A percentile compares a stretch with the other conserved stretches of the same genome.
phyloP scores from a whole-genome alignment of 306 rosid genomes.

The Pachyrhizus erosus region DNA sequence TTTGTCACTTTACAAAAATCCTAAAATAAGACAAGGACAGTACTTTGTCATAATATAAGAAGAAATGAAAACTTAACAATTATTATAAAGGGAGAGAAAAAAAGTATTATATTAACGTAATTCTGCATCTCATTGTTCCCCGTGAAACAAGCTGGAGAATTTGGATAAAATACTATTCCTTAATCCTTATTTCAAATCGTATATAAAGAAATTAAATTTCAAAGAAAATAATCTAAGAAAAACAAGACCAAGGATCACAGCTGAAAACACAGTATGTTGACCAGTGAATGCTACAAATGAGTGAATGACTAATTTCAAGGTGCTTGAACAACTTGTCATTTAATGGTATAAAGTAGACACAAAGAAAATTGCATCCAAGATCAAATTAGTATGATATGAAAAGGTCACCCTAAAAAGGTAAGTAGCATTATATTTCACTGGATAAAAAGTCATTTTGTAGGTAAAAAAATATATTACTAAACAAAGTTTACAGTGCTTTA shows the following conservation, averaged over 20 bases:
- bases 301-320: not conserved
- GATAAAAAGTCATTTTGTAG: not conserved
- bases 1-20: not conserved
- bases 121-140: no score
- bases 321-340: constrained; percentile 1
- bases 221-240: not conserved
- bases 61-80: no score
- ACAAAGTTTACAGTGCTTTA: not conserved
- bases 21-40: not conserved
- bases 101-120: no score
- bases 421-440: not conserved
- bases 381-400: no score
- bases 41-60: no score
- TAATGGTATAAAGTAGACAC: not conserved
- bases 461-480: not conserved
- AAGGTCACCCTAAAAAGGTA: not conserved
- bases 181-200: not conserved
- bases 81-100: no score
- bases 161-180: not conserved
- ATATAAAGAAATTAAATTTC: not conserved
- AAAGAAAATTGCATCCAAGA: not conserved
- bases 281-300: not conserved
- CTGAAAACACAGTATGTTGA: constrained; percentile 2
- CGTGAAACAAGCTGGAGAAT: no score
- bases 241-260: not conserved